A percentile compares a stretch with the other conserved stretches of the same genome.
phyloP scores from a whole-genome alignment of 2,329 filamentous ascomycete genomes.

The Monilinia aucupariae region DNA sequence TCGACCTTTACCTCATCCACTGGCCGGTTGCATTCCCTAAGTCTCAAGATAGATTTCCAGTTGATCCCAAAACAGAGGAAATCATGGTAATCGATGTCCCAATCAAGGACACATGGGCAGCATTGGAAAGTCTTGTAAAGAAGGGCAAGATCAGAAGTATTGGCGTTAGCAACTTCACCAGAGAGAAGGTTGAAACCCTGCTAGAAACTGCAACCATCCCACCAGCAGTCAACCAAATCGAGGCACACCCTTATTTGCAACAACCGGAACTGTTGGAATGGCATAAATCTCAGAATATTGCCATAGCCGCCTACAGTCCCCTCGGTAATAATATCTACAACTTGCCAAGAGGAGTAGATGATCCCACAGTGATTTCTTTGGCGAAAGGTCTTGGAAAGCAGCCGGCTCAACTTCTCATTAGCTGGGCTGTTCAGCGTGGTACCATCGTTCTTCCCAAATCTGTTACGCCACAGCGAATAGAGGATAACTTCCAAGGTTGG shows the following conservation, averaged over 20 bases:
- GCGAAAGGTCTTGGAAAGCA: constrained; percentile 48
- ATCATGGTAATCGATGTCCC: constrained; percentile 24
- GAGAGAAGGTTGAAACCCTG: constrained; percentile 40
- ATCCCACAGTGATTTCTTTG: constrained; percentile 45
- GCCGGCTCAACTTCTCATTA: constrained; percentile 49
- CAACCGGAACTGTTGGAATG: constrained; percentile 52
- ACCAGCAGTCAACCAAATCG: constrained; percentile 63
- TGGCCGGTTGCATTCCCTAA: constrained; percentile 59
- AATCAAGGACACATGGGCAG: constrained; percentile 37
- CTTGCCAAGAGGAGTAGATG: constrained; percentile 43
- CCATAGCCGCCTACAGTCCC: constrained; percentile 60
- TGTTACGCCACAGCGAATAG: constrained; percentile 47
- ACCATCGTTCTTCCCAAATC: constrained; percentile 51
- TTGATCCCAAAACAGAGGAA: constrained; percentile 21
- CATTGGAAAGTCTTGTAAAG: constrained; percentile 39
- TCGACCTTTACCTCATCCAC: constrained; percentile 78
- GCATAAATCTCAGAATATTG: constrained; percentile 53
- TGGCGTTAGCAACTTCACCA: constrained; percentile 49
- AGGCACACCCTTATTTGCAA: constrained; percentile 64
- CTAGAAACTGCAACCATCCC: constrained; percentile 47
- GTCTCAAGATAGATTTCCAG: constrained; percentile 20
- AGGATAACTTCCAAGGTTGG: constrained; percentile 39
- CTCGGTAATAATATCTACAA: constrained; percentile 52
- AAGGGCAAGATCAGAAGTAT: constrained; percentile 42
- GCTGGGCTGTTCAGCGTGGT: constrained; percentile 50